Base-by-base conservation (phyloP, 164 flowering plant genomes). In the Protea cynaroides region DNA sequence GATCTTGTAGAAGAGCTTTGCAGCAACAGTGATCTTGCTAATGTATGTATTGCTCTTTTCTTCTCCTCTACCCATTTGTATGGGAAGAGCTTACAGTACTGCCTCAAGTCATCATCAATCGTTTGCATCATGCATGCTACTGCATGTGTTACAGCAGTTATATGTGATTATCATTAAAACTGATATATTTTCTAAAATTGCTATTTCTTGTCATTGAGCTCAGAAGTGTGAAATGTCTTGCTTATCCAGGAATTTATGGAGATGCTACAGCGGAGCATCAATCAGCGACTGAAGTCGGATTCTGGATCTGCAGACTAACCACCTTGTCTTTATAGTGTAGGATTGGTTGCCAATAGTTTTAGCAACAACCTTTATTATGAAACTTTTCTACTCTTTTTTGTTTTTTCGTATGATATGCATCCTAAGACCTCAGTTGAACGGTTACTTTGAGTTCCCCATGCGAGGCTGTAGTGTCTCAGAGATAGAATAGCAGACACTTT, bases 171-270 rank as follows among this genome's bases (percentile, higher is more conserved):
- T 0, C 46, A 40, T 40, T 6, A 4, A 12, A 9, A 40, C 46
- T 4, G 2, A 40, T 40, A 40, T 12, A 40, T 40, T 40, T 9
- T 12, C 9, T 40, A 4, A 29, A 9, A 40, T 10, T 46, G 13
- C 47, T 38, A 5, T n/a, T 43, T 64, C 14, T 7, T 22, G 12
- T 44, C 36, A 34, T 23, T 56, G 19, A 15, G 7, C 40, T 25
- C 15, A 37, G 19, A 37, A 29, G 19, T n/a, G 18, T 15, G 9
- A 7, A 29, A 3, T 29, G 4, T 38, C 49, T 21, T 63, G 43
- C 40, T 46, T 61, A 50, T 69, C 75, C 84, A 90, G 97, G 90
- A 84, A 68, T 92, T 82, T 57, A 61, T 79, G 73, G 79, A 80
- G 66, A 75, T 86, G 79, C 76, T 92, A 22, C 63, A 53, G 37